Conservation (phyloP, 1,139 yeast genomes). For the Zygoascus sp. region DNA sequence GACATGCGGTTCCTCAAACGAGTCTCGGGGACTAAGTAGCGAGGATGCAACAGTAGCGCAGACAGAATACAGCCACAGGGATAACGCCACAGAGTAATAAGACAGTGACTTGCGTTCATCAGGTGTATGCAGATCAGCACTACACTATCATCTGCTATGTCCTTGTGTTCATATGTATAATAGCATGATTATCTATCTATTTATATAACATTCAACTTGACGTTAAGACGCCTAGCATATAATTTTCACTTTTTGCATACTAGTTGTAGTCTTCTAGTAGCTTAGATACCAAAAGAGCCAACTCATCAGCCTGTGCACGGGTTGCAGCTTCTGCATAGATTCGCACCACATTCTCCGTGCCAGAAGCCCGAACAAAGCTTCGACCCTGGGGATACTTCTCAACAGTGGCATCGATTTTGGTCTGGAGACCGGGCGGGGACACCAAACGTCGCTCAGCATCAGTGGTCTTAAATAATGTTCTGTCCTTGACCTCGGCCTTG, state of each 20-base stretch:
- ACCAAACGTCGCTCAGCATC: slow-evolving; percentile 83
- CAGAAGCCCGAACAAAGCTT: slow-evolving; percentile 94
- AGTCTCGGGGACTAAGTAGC: background rate
- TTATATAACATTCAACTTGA: slow-evolving; percentile 2
- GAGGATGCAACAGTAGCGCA: background rate
- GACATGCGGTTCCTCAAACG: slow-evolving; percentile 28
- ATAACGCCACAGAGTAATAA: too few species aligned
- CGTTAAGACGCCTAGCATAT: too few species aligned
- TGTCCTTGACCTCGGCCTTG: slow-evolving; percentile 79
- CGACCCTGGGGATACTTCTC: slow-evolving; percentile 59
- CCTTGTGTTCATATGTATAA: too few species aligned
- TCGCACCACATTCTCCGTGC: slow-evolving; percentile 96
- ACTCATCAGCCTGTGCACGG: slow-evolving; percentile 46
- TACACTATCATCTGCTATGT: too few species aligned
- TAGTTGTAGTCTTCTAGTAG: slow-evolving; percentile 29
- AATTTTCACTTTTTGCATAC: background rate
- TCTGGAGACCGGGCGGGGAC: slow-evolving; percentile 76
- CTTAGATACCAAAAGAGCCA: slow-evolving; percentile 48
- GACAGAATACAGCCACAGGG: background rate
- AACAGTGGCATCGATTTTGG: slow-evolving; percentile 62
- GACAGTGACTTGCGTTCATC: too few species aligned
- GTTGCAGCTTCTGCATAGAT: slow-evolving; percentile 87
- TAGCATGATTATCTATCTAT: too few species aligned
- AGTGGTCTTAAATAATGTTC: slow-evolving; percentile 74
- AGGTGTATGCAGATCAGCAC: too few species aligned